Base-by-base conservation (phyloP, 352 stramenopile species). In the Phytophthora ohioensis region DNA sequence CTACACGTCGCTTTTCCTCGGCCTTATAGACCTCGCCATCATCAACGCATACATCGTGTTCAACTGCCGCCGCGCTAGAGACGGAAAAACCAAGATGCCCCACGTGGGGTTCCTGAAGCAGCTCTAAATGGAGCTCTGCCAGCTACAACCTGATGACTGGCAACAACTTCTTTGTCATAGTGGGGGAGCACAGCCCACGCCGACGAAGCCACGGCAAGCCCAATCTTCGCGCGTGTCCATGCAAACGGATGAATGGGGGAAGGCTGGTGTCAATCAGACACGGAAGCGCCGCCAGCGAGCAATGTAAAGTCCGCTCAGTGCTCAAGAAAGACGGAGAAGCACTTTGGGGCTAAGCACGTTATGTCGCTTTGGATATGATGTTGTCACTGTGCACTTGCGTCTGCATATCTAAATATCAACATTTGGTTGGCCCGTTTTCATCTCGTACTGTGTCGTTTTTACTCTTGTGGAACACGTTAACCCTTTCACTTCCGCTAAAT, bases 241-340 rank as follows among this genome's bases (percentile, higher is more conserved):
- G 4, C 43, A 63, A 32, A 63, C 56, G 12, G 42, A 63, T n/a
- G 56, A 46, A 10, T 63, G 42, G 31, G 15, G 56, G n/a, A 63
- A 63, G 12, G 43, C 31, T 9, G 54, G 27, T 30, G 43, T 4
- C 0, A 53, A 38, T n/a, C 10, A 63, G 5, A 5, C 56, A 3
- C 10, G 54, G 39, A 61, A 61, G 39, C 54, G 54, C 42, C 41
- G 43, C 2, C 56, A 63, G 32, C 9, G n/a, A 3, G 32, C 56
- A 21, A 2, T 55, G 56, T 32, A 63, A 63, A 32, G 43, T 54
- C 2, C 55, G 39, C 17, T 61, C 39, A 9, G 54, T 61, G 3
- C 41, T 61, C 17, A 21, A 21, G 17, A 21, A 21, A 21, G 17
- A 21, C 17, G 17, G 17, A 21, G 17, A 21, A 21, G 17, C 17